phyloP scores from a whole-genome alignment of 352 stramenopile species.

The Phytophthora melonis region DNA sequence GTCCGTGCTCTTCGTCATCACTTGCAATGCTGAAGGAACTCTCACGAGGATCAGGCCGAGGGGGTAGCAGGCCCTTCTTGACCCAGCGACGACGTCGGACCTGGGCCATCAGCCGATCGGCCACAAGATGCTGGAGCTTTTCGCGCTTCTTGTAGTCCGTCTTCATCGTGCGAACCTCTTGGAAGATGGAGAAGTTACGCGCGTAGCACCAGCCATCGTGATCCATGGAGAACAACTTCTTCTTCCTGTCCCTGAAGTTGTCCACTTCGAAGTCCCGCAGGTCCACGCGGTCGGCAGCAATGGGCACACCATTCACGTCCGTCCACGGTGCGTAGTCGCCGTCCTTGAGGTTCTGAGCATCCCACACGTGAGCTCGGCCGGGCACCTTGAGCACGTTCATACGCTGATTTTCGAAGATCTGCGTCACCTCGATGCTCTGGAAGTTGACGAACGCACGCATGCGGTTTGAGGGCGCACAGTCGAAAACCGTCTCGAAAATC shows the following conservation, averaged over 20 bases:
- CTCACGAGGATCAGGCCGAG: slow-evolving; percentile 45
- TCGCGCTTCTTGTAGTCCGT: slow-evolving; percentile 83
- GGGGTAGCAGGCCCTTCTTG: slow-evolving; percentile 62
- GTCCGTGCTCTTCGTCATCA: slow-evolving; percentile 75
- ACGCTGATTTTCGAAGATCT: slow-evolving; percentile 91
- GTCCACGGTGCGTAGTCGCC: slow-evolving; percentile 89
- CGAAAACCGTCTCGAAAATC: slow-evolving; percentile 86
- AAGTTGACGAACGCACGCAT: slow-evolving; percentile 85
- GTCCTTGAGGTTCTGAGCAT: slow-evolving; percentile 79
- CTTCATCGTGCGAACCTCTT: slow-evolving; percentile 82
- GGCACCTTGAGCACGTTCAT: slow-evolving; percentile 82
- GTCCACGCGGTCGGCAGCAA: slow-evolving; percentile 79
- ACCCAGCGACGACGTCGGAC: slow-evolving; percentile 85
- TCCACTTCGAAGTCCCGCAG: slow-evolving; percentile 84
- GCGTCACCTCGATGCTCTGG: slow-evolving; percentile 80
- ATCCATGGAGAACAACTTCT: slow-evolving; percentile 88
- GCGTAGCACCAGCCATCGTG: slow-evolving; percentile 90
- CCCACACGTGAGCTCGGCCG: slow-evolving; percentile 74
- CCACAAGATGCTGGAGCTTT: slow-evolving; percentile 88
- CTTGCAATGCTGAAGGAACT: slow-evolving; percentile 67
- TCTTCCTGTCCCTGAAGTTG: slow-evolving; percentile 78
- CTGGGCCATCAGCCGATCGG: slow-evolving; percentile 85
- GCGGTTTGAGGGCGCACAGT: slow-evolving; percentile 83
- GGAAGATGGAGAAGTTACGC: slow-evolving; percentile 89
- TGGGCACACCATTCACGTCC: slow-evolving; percentile 86